Evolutionary conservation across 106 monocot genomes (phyloP), one percentile per base, ranked within the genome.

Genomic region (Ottelia alismoides): DNA sequence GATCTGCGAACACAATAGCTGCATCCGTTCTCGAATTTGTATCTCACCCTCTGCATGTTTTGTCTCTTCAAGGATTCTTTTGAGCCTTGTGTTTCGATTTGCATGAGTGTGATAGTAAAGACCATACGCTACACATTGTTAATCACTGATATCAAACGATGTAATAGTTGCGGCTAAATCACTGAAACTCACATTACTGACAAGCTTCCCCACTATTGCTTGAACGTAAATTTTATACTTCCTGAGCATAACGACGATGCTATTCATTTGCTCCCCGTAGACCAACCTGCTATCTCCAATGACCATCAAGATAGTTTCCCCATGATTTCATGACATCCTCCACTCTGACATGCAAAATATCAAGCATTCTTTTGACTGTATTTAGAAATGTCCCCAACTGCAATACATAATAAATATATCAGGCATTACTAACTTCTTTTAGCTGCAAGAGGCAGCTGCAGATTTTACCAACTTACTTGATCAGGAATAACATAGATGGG

Each of bases 341-440:
- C 14, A 89, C 53, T 63, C 64, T 61, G 27, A 58, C 51, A 45
- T 96, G 94, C 31, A 82, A 64, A 24, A 85, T 72, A 53, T 96
- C 94, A n/a, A 88, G 68, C 24, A 85, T 85, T 64, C 88, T 81
- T 63, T 82, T 96, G 20, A 96, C 47, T 7, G 81, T 84, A 31
- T 88, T 88, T 27, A 96, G 57, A 65, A 96, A 96, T 18, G 63
- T 79, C 35, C 88, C 94, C 68, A 96, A 30, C 94, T 88, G 81
- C 44, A 25, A 75, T 27, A 43, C 6, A 16, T 16, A 43, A 16
- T 43, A 16, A 43, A 7, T 7, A 16, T 43, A 43, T 7, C 16
- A 43, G 16, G 6, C 16, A 16, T 16, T 43, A 16, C 40, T 43
- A 16, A 43, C 40, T 16, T 43, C 40, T 43, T 16, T 16, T 43